phyloP scores from a whole-genome alignment of 768 basidiomycete species.

The Kwoniella botswanensis region DNA sequence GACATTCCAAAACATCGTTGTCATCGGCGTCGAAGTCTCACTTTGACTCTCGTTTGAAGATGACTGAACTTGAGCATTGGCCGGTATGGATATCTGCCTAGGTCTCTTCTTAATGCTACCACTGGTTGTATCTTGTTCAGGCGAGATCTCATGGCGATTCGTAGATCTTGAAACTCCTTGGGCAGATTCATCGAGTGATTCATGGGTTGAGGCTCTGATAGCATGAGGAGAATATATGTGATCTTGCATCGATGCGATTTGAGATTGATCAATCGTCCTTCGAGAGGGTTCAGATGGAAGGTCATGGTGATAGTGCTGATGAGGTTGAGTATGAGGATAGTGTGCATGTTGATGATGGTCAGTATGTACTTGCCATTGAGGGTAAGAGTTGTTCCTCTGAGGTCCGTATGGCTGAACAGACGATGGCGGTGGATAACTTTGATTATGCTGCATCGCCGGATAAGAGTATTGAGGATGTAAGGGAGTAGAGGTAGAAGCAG shows the following conservation, averaged over 20 bases:
- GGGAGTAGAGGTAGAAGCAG: neutral
- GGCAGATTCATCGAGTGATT: neutral
- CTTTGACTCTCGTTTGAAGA: neutral
- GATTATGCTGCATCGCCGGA: neutral
- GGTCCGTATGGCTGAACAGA: neutral
- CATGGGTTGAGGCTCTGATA: neutral
- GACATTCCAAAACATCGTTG: neutral
- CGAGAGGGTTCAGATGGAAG: neutral
- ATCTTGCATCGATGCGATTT: neutral
- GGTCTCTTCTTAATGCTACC: neutral
- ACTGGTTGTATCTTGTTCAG: neutral
- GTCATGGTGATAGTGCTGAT: neutral
- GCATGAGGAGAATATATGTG: neutral
- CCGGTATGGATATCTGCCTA: conserved; percentile 1
- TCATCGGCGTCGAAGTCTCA: neutral
- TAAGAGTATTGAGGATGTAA: neutral
- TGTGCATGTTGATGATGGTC: neutral
- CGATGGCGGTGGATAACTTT: neutral
- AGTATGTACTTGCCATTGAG: neutral
- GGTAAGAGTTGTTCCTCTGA: neutral
- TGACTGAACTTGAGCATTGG: neutral
- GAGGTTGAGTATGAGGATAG: neutral
- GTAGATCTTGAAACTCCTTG: neutral
- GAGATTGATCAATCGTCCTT: neutral
- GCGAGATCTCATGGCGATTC: neutral